Base-by-base conservation (phyloP, 129 eudicot genomes). In the Flaveria sonorensis region DNA sequence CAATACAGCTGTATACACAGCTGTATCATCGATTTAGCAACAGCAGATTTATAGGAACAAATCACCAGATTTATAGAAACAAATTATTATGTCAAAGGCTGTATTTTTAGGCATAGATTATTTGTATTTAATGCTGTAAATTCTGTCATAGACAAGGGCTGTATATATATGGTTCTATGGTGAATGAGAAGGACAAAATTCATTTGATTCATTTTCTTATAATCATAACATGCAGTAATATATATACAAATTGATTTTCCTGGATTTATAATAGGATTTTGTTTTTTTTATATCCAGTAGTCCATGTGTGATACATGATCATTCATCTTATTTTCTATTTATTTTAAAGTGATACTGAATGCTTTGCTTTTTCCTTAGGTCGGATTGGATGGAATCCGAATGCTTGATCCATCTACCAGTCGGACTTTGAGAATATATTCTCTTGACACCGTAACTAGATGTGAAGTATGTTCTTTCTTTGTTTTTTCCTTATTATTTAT, bases 311-410 rank as follows among this genome's bases (percentile, higher is more conserved):
- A 57, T 42, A 45, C 62, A 30, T 42, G 40, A 15, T 28, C 52
- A 26, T 36, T 68, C 23, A 56, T 20, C 52, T 30, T 75, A 24
- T 32, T 53, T 15, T 19, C 15, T 15, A 21, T 6, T 45, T 7
- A 26, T 57, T 28, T 11, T 3, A 23, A 23, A 15, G 15, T 55
- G 51, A 4, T 9, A 66, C 47, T 72, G 18, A 55, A 67, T 40
- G 6, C 20, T 0, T 65, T 46, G 15, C 10, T 79, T 73, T 46
- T 74, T 68, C 60, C 50, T 48, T 87, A 92, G 98, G 84, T 92
- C 74, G 98, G 96, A 72, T 78, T 92, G 85, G 98, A 92, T 85
- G 98, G 98, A 72, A 90, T 92, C 60, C 92, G 92, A 30, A 92
- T 92, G 98, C 90, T 92, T 81, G 98, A 92, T 81, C 96, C 96